Percentiles rank a stretch among this genome's conserved stretches.
Evolutionary conservation across 257 asterid species (phyloP).

Genomic region (Ocimum tenuiflorum): DNA sequence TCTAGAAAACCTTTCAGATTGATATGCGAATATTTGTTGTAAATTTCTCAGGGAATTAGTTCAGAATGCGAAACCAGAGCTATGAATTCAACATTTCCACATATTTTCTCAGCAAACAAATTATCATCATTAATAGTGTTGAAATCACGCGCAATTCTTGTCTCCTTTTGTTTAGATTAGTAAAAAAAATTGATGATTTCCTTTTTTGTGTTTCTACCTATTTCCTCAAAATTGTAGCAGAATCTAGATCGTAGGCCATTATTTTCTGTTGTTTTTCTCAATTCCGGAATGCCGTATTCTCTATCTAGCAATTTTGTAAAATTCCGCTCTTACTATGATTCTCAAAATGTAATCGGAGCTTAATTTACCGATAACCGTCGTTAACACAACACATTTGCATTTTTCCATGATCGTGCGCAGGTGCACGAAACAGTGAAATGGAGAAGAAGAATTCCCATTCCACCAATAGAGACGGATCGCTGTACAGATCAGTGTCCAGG

Average conservation of each 20-base stretch:
- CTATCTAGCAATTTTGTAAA: background rate
- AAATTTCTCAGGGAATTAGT: background rate
- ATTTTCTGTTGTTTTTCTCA: background rate
- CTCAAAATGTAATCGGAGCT: background rate
- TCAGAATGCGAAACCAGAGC: constrained; percentile 1
- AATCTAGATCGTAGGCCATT: no score
- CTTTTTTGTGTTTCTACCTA: background rate
- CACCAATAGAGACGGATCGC: constrained; percentile 38
- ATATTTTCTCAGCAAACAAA: background rate
- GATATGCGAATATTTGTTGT: background rate
- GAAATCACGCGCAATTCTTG: background rate
- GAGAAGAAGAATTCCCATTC: constrained; percentile 42
- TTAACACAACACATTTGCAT: background rate
- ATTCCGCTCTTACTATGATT: background rate
- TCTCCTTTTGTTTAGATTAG: background rate
- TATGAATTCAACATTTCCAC: background rate
- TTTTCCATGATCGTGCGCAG: constrained; percentile 17
- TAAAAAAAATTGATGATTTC: background rate
- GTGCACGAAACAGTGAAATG: constrained; percentile 35
- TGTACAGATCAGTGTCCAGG: constrained; percentile 43
- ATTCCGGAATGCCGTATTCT: background rate
- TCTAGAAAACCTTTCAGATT: background rate
- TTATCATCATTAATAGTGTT: background rate
- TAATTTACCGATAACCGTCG: constrained; percentile 20
- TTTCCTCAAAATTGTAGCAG: background rate